phyloP scores from a whole-genome alignment of 2,329 filamentous ascomycete genomes.

The Trichoderma lentiforme region DNA sequence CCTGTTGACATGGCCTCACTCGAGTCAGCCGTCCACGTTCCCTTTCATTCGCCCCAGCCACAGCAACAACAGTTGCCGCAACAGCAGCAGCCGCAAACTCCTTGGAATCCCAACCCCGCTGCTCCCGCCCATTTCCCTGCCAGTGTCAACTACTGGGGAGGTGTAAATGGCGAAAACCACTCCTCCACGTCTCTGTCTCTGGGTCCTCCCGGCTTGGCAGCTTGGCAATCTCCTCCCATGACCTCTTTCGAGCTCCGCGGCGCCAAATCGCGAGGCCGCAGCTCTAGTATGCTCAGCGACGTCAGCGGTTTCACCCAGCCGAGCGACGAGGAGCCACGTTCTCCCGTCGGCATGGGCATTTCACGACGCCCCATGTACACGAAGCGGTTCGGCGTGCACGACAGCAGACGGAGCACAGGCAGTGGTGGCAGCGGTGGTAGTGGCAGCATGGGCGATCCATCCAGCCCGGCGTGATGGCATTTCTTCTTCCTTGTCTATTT shows the following conservation, averaged over 20 bases:
- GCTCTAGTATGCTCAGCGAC: slow-evolving; percentile 65
- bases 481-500: background rate
- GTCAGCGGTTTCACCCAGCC: slow-evolving; percentile 65
- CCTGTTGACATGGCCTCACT: slow-evolving; percentile 27
- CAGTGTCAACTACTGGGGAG: slow-evolving; percentile 31
- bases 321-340: slow-evolving; percentile 47
- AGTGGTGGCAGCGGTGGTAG: slow-evolving; percentile 47
- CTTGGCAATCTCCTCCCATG: slow-evolving; percentile 39
- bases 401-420: slow-evolving; percentile 37
- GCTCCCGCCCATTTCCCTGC: slow-evolving; percentile 34
- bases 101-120: slow-evolving; percentile 37
- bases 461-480: slow-evolving; percentile 41
- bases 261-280: slow-evolving; percentile 52
- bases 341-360: slow-evolving; percentile 20
- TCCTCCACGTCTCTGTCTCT: slow-evolving; percentile 31
- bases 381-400: slow-evolving; percentile 23
- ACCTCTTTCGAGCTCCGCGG: slow-evolving; percentile 35
- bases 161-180: slow-evolving; percentile 33
- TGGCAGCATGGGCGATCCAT: slow-evolving; percentile 50
- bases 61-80: slow-evolving; percentile 24
- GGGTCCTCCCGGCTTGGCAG: slow-evolving; percentile 30
- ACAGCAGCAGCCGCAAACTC: slow-evolving; percentile 25
- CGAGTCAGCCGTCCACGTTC: background rate
- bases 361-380: slow-evolving; percentile 18
- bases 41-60: slow-evolving; percentile 9